Conservation (phyloP, 805 yeast species). For the Kluyveromyces aestuarii region DNA sequence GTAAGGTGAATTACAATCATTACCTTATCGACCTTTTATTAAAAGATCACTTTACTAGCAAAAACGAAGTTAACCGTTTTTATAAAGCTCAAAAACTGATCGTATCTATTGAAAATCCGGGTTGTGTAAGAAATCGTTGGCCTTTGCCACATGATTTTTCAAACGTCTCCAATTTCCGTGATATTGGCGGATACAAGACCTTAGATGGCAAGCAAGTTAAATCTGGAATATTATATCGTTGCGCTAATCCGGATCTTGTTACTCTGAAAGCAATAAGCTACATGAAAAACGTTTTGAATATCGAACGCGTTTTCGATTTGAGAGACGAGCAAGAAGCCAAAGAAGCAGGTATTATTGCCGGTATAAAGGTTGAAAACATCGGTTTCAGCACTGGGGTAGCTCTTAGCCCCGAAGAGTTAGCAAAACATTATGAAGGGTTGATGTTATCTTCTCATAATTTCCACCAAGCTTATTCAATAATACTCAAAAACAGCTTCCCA, state of each 20-base stretch:
- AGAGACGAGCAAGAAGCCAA: conserved; percentile 51
- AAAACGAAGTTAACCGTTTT: conserved; percentile 47
- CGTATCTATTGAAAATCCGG: conserved; percentile 8
- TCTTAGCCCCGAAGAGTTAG: conserved; percentile 57
- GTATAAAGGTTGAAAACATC: conserved; percentile 36
- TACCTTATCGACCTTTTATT: conserved; percentile 41
- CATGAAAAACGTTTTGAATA: conserved; percentile 23
- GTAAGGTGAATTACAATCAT: conserved; percentile 49
- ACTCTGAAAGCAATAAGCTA: conserved; percentile 40
- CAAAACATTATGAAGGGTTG: conserved; percentile 44
- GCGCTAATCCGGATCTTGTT: conserved; percentile 49
- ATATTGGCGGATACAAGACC: conserved; percentile 65
- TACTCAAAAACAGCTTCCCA: conserved; percentile 40
- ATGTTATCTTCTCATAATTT: conserved; percentile 55
- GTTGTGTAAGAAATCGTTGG: conserved; percentile 14
- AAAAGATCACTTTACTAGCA: conserved; percentile 17
- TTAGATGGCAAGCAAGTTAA: conserved; percentile 35
- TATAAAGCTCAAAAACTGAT: conserved; percentile 18
- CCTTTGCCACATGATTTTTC: conserved; percentile 17
- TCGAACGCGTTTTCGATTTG: conserved; percentile 56
- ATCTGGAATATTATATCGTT: conserved; percentile 48
- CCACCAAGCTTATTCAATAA: conserved; percentile 50
- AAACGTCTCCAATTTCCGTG: conserved; percentile 58
- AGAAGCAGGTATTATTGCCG: conserved; percentile 29
- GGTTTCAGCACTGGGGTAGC: conserved; percentile 50